Base-by-base conservation (phyloP, 192 early-diverging fungal species). In the Coemansia sp. region DNA sequence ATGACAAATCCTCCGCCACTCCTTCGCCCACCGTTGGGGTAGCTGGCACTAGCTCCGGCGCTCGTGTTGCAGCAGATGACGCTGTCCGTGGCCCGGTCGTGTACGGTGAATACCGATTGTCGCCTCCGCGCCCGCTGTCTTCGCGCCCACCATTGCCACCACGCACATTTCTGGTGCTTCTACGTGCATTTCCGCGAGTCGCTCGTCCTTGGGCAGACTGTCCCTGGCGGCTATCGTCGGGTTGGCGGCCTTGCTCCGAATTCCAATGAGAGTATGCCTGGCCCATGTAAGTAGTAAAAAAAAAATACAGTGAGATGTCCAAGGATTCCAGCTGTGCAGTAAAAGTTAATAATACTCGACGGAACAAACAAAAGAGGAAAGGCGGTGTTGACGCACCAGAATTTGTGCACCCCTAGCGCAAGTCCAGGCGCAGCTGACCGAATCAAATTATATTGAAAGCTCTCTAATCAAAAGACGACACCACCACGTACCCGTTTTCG, bases 401-500 rank as follows among this genome's bases (percentile, higher is more conserved):
- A 24, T 41, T 64, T 32, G 30, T 32, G 13, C 16, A 1, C 40
- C 27, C 8, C 9, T 27, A 43, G 3, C 0, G 4, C 52, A 29
- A 34, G 18, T 9, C 39, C 39, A 40, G 24, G 24, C 24, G 24
- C 12, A 40, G 13, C 8, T 13, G 50, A 37, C 39, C 34, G 10
- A 40, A 55, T 9, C 37, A 53, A n/a, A 20, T 50, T 43, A n/a
- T 50, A 59, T 24, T 35, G n/a, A 35, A 43, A 37, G 27, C 44
- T 2, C 13, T 2, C 56, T 66, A 82, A 37, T 82, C 74, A 70
- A 73, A 82, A 12, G 69, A 68, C 0, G 65, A 64, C 13, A 82
- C 59, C 0, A 82, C 74, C 3, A 82, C 70, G 32, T 82, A 82
- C 2, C 79, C 79, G 64, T 82, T 82, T 35, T 53, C 18, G 58